These are phyloP conservation scores for Cyphellophora attinorum DNA, from an alignment of 2,329 filamentous ascomycete species.

Conservation along the genomic window DNA sequence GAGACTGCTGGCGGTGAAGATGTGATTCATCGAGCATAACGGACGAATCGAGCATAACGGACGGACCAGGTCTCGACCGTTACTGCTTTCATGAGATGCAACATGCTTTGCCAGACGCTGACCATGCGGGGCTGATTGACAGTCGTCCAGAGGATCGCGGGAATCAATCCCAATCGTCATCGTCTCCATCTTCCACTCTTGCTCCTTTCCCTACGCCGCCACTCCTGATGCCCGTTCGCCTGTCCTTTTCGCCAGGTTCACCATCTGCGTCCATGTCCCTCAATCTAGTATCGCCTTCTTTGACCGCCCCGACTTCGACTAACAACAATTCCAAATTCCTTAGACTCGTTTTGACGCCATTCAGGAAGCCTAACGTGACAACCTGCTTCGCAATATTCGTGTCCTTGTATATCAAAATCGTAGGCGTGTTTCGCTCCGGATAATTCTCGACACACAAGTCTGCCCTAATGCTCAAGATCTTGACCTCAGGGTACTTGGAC, in stretches of 20 bases:
- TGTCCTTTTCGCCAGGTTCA: constrained; percentile 32
- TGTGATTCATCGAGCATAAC: too few species aligned
- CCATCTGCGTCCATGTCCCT: constrained; percentile 48
- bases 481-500: constrained; percentile 79
- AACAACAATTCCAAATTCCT: constrained; percentile 71
- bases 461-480: constrained; percentile 92
- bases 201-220: constrained; percentile 33
- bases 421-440: constrained; percentile 88
- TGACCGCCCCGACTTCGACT: constrained; percentile 71
- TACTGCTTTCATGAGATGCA: too few species aligned
- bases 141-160: too few species aligned
- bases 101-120: too few species aligned
- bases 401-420: constrained; percentile 83
- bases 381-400: constrained; percentile 87
- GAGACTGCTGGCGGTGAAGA: too few species aligned
- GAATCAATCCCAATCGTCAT: constrained; percentile 53
- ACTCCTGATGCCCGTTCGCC: constrained; percentile 13
- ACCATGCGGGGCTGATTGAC: too few species aligned
- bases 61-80: too few species aligned
- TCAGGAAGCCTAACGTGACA: constrained; percentile 74
- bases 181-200: constrained; percentile 40
- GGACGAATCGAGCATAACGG: too few species aligned
- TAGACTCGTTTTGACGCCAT: constrained; percentile 61
- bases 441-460: constrained; percentile 94
- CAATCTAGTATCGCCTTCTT: constrained; percentile 68